Conservation (phyloP, 495 filamentous ascomycete species). For the Xanthoparmelia taractica region DNA sequence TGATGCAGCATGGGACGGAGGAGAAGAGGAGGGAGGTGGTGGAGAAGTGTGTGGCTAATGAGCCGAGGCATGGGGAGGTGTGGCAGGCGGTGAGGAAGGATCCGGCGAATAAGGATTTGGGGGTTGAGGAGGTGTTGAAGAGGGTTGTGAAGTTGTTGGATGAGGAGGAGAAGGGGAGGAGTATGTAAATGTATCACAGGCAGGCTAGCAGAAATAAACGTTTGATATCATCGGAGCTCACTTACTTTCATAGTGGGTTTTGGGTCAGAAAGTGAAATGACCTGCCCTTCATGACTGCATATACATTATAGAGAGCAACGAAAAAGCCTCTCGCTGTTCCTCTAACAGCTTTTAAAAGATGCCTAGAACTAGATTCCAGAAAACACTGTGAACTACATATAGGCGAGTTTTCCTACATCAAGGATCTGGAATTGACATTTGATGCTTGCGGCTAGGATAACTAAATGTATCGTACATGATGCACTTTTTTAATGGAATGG, state of each 20-base stretch:
- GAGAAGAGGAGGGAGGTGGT: conserved; percentile 81
- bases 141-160: conserved; percentile 57
- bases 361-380: too few relatives aligned
- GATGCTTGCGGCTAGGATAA: too few relatives aligned
- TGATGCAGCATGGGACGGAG: conserved; percentile 81
- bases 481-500: too few relatives aligned
- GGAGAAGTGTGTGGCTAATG: conserved; percentile 62
- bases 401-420: too few relatives aligned
- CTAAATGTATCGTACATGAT: too few relatives aligned
- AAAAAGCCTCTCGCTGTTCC: too few relatives aligned
- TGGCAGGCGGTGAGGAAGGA: conserved; percentile 85
- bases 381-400: too few relatives aligned
- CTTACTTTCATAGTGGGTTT: too few relatives aligned
- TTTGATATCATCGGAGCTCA: neutral
- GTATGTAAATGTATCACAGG: neutral
- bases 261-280: too few relatives aligned
- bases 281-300: neutral
- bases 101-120: conserved; percentile 65
- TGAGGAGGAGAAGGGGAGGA: conserved; percentile 20
- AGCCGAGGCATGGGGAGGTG: conserved; percentile 86
- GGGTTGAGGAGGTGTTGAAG: conserved; percentile 73
- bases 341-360: too few relatives aligned
- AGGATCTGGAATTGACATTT: too few relatives aligned
- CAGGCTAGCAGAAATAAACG: neutral
- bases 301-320: neutral